These are phyloP conservation scores for Diplodia corticola DNA, from an alignment of 2,329 filamentous ascomycete species.

Conservation along the genomic window DNA sequence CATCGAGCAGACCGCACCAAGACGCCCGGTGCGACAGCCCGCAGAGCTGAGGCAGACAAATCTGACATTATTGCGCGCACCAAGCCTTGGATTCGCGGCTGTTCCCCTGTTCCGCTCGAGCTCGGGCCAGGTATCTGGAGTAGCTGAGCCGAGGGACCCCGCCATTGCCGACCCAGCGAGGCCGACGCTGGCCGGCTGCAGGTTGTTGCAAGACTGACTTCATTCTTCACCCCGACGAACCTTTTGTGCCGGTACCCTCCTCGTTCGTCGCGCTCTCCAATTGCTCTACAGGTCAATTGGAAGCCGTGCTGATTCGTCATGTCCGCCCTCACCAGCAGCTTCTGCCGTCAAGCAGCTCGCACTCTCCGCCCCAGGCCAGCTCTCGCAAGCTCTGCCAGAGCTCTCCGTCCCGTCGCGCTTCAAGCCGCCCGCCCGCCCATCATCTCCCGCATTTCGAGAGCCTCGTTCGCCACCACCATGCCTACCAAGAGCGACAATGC, in stretches of 20 bases:
- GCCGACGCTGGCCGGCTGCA: constrained; percentile 14
- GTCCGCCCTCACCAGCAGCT: constrained; percentile 45
- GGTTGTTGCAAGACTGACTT: background rate
- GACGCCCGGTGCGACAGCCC: background rate
- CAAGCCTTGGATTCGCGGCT: background rate
- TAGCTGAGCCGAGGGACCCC: constrained; percentile 12
- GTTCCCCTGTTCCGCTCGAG: background rate
- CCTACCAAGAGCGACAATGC: constrained; percentile 21
- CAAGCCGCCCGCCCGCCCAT: constrained; percentile 26
- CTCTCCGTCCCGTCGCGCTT: constrained; percentile 40
- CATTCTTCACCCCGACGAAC: background rate
- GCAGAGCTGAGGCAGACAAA: background rate
- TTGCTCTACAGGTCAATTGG: constrained; percentile 16
- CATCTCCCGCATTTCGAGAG: background rate
- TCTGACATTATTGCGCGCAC: background rate
- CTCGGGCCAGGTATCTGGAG: constrained; percentile 4
- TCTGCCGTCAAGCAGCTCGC: constrained; percentile 42
- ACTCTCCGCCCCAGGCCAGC: constrained; percentile 37
- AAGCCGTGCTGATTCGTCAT: constrained; percentile 31
- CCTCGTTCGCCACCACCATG: constrained; percentile 22
- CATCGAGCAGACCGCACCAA: background rate
- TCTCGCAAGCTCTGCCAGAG: constrained; percentile 32
- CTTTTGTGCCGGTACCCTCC: background rate
- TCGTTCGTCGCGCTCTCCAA: constrained; percentile 14
- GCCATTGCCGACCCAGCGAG: constrained; percentile 1